Evolutionary conservation across 345 rosid species (phyloP).

Genomic region (Rubroshorea leprosula): DNA sequence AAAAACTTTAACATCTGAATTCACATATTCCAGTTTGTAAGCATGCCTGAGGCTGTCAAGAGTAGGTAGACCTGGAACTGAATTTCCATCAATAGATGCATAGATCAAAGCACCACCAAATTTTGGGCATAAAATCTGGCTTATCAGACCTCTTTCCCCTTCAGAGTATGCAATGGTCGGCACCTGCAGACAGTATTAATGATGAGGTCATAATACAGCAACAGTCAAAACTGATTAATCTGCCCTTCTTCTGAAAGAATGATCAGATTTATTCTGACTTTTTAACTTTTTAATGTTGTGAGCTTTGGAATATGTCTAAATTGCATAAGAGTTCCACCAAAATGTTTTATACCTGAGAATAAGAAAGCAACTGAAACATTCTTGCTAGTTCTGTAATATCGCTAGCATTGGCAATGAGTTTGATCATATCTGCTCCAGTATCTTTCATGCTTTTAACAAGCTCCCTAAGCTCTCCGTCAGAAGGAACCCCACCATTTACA

Average conservation of each 20-base stretch:
- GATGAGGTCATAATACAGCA: neutral
- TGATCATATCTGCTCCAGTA: slow-evolving; percentile 44
- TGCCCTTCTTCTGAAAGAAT: neutral
- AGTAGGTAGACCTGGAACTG: slow-evolving; percentile 43
- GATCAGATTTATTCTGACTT: neutral
- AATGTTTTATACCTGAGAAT: slow-evolving; percentile 28
- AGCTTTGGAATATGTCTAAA: neutral
- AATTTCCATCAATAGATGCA: slow-evolving; percentile 39
- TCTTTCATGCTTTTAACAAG: slow-evolving; percentile 36
- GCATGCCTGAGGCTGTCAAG: slow-evolving; percentile 32
- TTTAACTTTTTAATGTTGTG: too few species aligned
- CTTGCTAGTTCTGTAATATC: slow-evolving; percentile 45
- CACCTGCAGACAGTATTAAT: slow-evolving; percentile 23
- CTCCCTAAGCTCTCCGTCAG: slow-evolving; percentile 30
- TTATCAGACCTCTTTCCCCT: slow-evolving; percentile 60
- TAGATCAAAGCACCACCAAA: slow-evolving; percentile 44
- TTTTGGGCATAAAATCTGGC: slow-evolving; percentile 51
- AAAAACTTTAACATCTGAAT: slow-evolving; percentile 40
- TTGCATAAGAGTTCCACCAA: neutral
- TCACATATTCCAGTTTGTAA: slow-evolving; percentile 29
- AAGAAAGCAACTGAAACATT: slow-evolving; percentile 35
- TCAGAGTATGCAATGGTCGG: slow-evolving; percentile 43
- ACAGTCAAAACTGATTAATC: neutral
- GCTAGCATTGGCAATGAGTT: slow-evolving; percentile 30
- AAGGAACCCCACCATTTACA: slow-evolving; percentile 31